Evolutionary conservation across 2,329 filamentous ascomycete species (phyloP), one percentile per base, ranked within the genome.

Genomic region (Nigrospora oryzae): DNA sequence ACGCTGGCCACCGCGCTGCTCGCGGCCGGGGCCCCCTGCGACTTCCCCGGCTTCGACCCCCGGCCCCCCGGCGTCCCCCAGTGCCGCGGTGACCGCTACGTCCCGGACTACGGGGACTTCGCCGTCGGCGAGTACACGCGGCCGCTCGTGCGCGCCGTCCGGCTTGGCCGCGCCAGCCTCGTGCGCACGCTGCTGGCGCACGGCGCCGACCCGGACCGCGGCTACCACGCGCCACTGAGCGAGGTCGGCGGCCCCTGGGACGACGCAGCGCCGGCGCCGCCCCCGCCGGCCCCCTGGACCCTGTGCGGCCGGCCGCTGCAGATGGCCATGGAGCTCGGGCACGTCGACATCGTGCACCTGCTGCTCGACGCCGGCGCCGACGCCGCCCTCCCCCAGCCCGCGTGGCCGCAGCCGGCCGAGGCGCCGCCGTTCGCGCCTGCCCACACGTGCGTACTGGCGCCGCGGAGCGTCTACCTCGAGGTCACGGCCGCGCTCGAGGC

Each of bases 291-390:
- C 8, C 36, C 36, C 16, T 14, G 6, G 11, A 17, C 23, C 7
- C 12, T 16, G 16, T 39, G 42, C 31, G 42, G 36, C 12, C 16
- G 36, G 19, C 35, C 36, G 6, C 28, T 32, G 8, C 36, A 44
- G 42, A 33, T 44, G 42, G 42, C 36, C 12, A 44, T 39, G 36
- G 42, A 44, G 36, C 36, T 44, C 15, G 42, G 36, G n/a, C 42
- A 39, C 42, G 36, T 19, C 36, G 42, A 30, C 14, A 44, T 44
- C 11, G 36, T 39, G 5, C 23, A 30, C 3, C 30, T 44, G 36
- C 42, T 44, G 2, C 13, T 44, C 15, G 23, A 15, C n/a, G 37
- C 35, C 23, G 42, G 42, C 33, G 42, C 42, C 13, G 36, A 44
- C 32, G 17, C 39, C 13, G 13, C 23, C 39, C 44, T 32, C 44